Base-by-base conservation (phyloP, 225 moss, liverwort and hornwort genomes). In the Neckera pumila region DNA sequence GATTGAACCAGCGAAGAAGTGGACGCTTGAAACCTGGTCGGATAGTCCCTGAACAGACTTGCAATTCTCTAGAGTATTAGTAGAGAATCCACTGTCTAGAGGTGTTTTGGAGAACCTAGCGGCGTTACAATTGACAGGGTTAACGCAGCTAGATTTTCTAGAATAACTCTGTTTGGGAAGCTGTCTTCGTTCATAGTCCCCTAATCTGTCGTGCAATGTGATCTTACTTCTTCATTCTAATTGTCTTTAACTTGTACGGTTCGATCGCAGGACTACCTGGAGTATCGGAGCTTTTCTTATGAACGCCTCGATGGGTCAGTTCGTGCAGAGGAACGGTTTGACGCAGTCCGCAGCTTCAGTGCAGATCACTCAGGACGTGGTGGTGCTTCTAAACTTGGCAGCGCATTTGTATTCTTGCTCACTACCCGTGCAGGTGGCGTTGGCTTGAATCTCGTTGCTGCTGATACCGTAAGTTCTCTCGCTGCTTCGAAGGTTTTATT, bases 391-490 rank as follows among this genome's bases (percentile, higher is more conserved):
- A 89, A 87, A 85, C 86, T 93, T 84, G 88, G 60, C 45, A 90
- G 83, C 64, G 92, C 95, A 51, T 98, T 98, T 87, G 93, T 98
- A n/a, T 97, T 97, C 91, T 90, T 98, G 85, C 94, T 98, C 19
- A 97, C 98, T 42, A 98, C 97, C 80, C 96, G 97, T 88, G 98
- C 98, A 64, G 97, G 98, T 78, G 98, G 98, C 83, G 98, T 97
- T 79, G 98, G 98, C 81, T 88, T 97, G 88, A 98, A 98, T 86
- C 97, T 98, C 54, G 93, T 95, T 73, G 98, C 95, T 91, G 98
- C 98, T 79, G 97, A 97, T 79, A 98, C 96, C 36, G 98, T 98
- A 89, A 90, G 94, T 86, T 85, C 86, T 73, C 63, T 85, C 38
- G 42, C 43, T 85, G 61, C 85, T 56, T 81, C 76, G 6, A 83